These are phyloP conservation scores for Lomentospora prolificans DNA, from an alignment of 2,329 filamentous ascomycete genomes.

Conservation along the genomic window DNA sequence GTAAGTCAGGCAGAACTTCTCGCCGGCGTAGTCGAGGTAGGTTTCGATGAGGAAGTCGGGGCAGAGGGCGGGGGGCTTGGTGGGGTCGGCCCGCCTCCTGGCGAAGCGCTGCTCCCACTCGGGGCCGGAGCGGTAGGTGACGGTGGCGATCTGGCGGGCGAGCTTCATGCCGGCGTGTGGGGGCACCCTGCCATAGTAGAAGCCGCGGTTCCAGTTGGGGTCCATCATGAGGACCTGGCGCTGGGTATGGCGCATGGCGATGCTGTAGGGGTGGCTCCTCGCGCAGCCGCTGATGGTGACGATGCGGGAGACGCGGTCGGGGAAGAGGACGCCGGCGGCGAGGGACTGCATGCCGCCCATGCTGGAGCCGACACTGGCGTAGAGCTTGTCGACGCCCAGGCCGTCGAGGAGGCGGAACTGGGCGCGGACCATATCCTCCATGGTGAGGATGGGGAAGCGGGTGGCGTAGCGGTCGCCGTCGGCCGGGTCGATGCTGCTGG, in stretches of 20 bases:
- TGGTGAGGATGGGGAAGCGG: conserved; percentile 86
- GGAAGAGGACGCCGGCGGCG: conserved; percentile 75
- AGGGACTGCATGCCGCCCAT: conserved; percentile 99
- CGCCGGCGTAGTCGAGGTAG: conserved; percentile 92
- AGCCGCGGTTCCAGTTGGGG: conserved; percentile 89
- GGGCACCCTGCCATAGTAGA: conserved; percentile 81
- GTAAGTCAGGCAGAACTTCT: conserved; percentile 96
- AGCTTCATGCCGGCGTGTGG: conserved; percentile 98
- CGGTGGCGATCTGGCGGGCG: conserved; percentile 90
- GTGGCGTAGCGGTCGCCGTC: conserved; percentile 87
- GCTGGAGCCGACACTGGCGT: conserved; percentile 88
- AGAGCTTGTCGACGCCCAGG: conserved; percentile 66
- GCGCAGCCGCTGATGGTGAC: conserved; percentile 91
- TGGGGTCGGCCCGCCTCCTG: conserved; percentile 72
- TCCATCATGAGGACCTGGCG: conserved; percentile 99
- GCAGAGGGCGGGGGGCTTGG: conserved; percentile 83
- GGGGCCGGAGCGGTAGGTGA: conserved; percentile 91
- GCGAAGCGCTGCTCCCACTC: conserved; percentile 98
- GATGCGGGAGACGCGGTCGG: conserved; percentile 69
- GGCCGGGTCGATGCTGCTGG: conserved; percentile 76
- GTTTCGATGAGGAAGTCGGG: conserved; percentile 97
- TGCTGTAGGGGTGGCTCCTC: conserved; percentile 91
- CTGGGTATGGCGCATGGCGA: conserved; percentile 97
- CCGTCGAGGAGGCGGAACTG: conserved; percentile 82
- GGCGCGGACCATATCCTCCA: conserved; percentile 95